Evolutionary conservation across 164 flowering plant species (phyloP).

Genomic region (Warburgia ugandensis): DNA sequence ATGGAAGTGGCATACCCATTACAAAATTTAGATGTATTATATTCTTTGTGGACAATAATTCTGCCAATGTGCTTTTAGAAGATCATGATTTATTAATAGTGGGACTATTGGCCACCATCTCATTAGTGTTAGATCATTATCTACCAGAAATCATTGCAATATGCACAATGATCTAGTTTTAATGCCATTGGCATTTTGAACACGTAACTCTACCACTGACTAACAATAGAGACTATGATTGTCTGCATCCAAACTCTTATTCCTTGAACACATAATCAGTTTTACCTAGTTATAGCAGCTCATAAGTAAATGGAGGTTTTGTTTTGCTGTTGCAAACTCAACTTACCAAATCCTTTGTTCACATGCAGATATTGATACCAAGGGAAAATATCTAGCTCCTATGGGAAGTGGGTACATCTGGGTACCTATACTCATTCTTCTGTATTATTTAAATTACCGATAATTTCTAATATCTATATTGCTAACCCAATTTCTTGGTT

Average conservation of each 20-base stretch:
- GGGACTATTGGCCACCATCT: too few species aligned
- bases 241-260: background rate
- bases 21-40: background rate
- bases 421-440: slow-evolving; percentile 41
- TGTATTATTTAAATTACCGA: background rate
- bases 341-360: background rate
- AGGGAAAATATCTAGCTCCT: slow-evolving; percentile 33
- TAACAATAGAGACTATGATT: background rate
- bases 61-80: too few species aligned
- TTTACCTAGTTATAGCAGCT: background rate
- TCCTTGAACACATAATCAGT: background rate
- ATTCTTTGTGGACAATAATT: too few species aligned
- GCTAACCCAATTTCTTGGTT: slow-evolving; percentile 1
- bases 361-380: slow-evolving; percentile 45
- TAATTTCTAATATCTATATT: background rate
- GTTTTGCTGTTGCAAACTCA: background rate
- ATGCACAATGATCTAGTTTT: too few species aligned
- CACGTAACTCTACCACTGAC: background rate
- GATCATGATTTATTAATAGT: too few species aligned
- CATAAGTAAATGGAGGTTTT: background rate
- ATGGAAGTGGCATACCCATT: background rate
- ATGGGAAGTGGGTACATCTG: slow-evolving; percentile 50
- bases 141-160: too few species aligned
- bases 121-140: too few species aligned
- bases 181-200: too few species aligned